phyloP scores from a whole-genome alignment of 805 yeast species.

The Kluyveromyces nonfermentans region DNA sequence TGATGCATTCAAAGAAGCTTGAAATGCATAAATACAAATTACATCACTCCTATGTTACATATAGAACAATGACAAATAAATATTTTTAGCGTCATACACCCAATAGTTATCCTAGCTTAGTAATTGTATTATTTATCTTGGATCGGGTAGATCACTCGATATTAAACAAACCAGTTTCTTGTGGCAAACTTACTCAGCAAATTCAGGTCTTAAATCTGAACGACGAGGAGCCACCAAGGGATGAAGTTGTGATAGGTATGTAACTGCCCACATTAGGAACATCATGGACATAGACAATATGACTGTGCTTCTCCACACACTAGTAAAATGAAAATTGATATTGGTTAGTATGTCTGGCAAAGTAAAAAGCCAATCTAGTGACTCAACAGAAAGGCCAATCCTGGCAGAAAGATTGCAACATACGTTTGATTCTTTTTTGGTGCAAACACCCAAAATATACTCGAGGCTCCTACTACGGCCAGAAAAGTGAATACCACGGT shows the following conservation, averaged over 20 bases:
- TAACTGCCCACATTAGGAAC: slow-evolving; percentile 86
- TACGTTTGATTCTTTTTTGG: slow-evolving; percentile 73
- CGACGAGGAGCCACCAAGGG: slow-evolving; percentile 88
- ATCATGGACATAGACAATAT: slow-evolving; percentile 67
- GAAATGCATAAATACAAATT: no score
- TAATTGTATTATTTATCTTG: background rate
- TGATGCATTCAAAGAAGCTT: background rate
- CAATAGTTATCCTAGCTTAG: background rate
- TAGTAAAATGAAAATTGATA: slow-evolving; percentile 11
- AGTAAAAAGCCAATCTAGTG: background rate
- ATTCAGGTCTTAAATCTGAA: slow-evolving; percentile 83
- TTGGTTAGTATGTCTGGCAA: background rate
- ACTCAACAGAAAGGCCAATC: background rate
- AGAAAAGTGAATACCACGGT: slow-evolving; percentile 59
- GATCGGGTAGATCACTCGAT: background rate
- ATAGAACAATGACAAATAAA: background rate
- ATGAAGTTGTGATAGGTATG: slow-evolving; percentile 77
- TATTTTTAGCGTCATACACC: background rate
- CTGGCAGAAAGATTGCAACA: slow-evolving; percentile 19
- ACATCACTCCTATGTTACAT: background rate
- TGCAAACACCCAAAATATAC: slow-evolving; percentile 74
- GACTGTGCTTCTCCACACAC: slow-evolving; percentile 64
- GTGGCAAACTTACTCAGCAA: slow-evolving; percentile 12
- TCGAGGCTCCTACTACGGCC: slow-evolving; percentile 47
- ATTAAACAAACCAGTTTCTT: background rate